Evolutionary conservation across 192 early-diverging fungal species (phyloP), one percentile per base, ranked within the genome.

Genomic region (Lunasporangiospora selenospora): DNA sequence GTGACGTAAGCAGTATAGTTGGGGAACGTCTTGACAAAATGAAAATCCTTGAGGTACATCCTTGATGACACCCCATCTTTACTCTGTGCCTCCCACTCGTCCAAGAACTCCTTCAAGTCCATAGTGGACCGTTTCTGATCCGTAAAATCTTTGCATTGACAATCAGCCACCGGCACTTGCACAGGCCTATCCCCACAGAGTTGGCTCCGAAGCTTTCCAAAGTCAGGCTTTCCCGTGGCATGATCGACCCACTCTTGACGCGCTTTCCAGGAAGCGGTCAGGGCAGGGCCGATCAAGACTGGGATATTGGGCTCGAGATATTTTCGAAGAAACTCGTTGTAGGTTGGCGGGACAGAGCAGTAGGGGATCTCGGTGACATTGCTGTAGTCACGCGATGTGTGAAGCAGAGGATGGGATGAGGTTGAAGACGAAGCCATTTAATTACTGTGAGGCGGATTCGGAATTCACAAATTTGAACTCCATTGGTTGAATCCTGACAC

Each of bases 1-100:
- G 79, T 76, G 36, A 63, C 49, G 29, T 83, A 86, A 1, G 66
- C 63, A 6, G 53, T 26, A 45, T 79, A 73, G 0, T 62, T 41
- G 0, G 82, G 84, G 18, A 77, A 75, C 1, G 78, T 61, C 27
- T 57, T 62, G 9, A 80, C 71, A 77, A 89, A 87, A 46, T 92
- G 90, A 80, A 87, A 92, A 58, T 92, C 90, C 56, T 92, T 92
- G 36, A 87, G 77, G 59, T 92, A 92, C 19, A 42, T 76, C 26
- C 46, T 46, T 6, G 37, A 56, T 16, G 27, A 52, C 21, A 1
- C 3, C 9, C 36, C 37, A 10, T 42, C 41, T 6, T 26, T 29
- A 12, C 67, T 53, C 12, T 60, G 19, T 15, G 46, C 37, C 29
- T 79, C 62, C 87, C 87, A 89, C 36, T 71, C 63, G 5, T 76